phyloP scores from a whole-genome alignment of 176 grass and related monocot genomes.

The Bonia amplexicaulis region DNA sequence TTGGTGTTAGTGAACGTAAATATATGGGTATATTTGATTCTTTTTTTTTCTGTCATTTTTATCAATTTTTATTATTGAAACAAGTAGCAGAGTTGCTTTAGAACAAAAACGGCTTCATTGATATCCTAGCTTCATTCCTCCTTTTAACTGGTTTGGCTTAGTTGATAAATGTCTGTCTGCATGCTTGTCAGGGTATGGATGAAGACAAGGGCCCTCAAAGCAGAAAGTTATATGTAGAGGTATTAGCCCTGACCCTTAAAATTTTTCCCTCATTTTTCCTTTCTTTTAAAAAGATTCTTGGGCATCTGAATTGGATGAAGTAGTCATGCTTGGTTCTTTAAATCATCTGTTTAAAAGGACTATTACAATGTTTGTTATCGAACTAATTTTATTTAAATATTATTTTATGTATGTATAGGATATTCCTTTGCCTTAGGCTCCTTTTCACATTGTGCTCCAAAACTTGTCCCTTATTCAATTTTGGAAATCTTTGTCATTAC shows the following conservation, averaged over 20 bases:
- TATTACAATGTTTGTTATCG: not conserved
- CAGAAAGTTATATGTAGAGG: slow-evolving; percentile 97
- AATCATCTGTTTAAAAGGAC: not conserved
- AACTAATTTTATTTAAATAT: not conserved
- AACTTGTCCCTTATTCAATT: not conserved
- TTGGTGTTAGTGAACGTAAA: not conserved
- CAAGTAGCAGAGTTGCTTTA: slow-evolving; percentile 8
- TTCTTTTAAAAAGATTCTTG: not conserved
- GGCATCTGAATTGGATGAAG: not conserved
- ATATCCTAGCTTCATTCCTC: not conserved
- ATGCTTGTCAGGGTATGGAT: slow-evolving; percentile 79
- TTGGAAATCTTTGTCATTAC: not conserved
- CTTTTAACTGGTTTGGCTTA: not conserved
- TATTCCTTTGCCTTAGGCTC: not conserved
- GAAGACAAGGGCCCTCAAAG: slow-evolving; percentile 98
- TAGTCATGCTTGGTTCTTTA: not conserved
- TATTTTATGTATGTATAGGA: not conserved
- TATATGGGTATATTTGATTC: slow-evolving; percentile 8
- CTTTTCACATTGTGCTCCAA: not conserved
- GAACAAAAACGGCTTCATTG: slow-evolving; percentile 1
- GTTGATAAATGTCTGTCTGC: slow-evolving; percentile 12
- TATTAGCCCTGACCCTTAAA: slow-evolving; percentile 31
- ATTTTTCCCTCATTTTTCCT: not conserved
- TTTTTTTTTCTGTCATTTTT: not conserved
- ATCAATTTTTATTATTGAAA: not conserved